A percentile compares a stretch with the other conserved stretches of the same genome.
phyloP scores from a whole-genome alignment of 2,329 filamentous ascomycete genomes.

The Cladosporium halotolerans region DNA sequence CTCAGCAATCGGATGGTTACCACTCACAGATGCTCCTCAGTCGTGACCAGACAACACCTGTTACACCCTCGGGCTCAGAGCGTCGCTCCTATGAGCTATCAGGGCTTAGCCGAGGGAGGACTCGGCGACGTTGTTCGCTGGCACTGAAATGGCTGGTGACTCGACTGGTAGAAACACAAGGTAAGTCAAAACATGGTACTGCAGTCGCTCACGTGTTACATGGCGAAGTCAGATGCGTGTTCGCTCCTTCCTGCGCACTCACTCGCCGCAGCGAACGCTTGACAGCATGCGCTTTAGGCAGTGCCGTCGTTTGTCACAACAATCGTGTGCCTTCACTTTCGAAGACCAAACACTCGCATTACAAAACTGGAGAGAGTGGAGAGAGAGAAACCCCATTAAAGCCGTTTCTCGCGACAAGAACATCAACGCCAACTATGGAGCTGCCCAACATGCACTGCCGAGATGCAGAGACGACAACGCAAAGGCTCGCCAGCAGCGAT shows the following conservation, averaged over 20 bases:
- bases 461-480: background rate
- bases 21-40: no score
- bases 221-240: background rate
- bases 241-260: conserved; percentile 1
- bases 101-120: no score
- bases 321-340: background rate
- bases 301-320: background rate
- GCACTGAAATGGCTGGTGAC: background rate
- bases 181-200: background rate
- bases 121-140: background rate
- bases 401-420: background rate
- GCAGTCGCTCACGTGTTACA: background rate
- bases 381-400: background rate
- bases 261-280: background rate
- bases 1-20: no score
- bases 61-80: no score
- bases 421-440: background rate
- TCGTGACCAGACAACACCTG: no score
- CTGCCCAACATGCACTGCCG: background rate
- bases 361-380: no score
- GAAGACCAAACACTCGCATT: background rate
- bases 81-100: no score
- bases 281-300: background rate
- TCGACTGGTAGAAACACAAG: background rate
- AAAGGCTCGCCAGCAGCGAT: background rate